Conservation (phyloP, 2,329 filamentous ascomycete genomes). For the Grosmannia huntii region DNA sequence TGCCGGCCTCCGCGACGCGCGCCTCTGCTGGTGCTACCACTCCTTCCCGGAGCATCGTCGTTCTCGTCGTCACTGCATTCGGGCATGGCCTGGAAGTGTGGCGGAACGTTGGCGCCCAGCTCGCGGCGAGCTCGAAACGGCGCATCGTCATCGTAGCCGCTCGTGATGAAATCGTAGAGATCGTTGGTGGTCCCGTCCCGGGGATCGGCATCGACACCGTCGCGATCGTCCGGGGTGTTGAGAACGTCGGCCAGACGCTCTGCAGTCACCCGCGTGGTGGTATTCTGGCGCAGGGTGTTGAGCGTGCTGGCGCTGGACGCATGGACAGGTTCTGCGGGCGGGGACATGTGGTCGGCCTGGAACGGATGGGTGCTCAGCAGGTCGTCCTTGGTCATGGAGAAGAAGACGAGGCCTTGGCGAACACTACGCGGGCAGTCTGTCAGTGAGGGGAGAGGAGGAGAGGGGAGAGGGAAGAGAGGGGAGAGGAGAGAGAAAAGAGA, state of each 20-base stretch:
- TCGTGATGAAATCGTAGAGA: conserved; percentile 27
- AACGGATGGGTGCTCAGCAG: conserved; percentile 62
- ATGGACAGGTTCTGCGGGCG: not conserved
- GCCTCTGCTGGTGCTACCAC: not conserved
- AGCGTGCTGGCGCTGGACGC: not conserved
- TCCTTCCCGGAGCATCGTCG: conserved; percentile 16
- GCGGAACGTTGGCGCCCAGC: conserved; percentile 29
- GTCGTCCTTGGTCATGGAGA: conserved; percentile 74
- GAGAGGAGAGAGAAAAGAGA: not conserved
- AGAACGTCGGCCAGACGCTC: conserved; percentile 4
- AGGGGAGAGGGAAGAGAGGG: not conserved
- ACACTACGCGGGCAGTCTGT: conserved; percentile 39
- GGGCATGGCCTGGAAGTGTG: conserved; percentile 38
- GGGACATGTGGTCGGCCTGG: conserved; percentile 24
- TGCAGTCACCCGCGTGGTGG: not conserved
- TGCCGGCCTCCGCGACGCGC: not conserved
- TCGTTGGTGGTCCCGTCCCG: not conserved
- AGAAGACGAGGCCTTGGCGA: conserved; percentile 83
- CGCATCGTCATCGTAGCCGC: conserved; percentile 31
- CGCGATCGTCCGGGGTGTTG: conserved; percentile 17
- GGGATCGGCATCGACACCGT: conserved; percentile 17
- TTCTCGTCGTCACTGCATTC: conserved; percentile 49
- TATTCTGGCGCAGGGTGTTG: not conserved
- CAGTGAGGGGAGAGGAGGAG: not conserved
- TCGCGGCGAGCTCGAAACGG: conserved; percentile 29